Percentiles rank a stretch among this genome's conserved stretches.
These are phyloP conservation scores for Hypholoma fasciculare DNA, from an alignment of 768 basidiomycete species.

Conservation along the genomic window DNA sequence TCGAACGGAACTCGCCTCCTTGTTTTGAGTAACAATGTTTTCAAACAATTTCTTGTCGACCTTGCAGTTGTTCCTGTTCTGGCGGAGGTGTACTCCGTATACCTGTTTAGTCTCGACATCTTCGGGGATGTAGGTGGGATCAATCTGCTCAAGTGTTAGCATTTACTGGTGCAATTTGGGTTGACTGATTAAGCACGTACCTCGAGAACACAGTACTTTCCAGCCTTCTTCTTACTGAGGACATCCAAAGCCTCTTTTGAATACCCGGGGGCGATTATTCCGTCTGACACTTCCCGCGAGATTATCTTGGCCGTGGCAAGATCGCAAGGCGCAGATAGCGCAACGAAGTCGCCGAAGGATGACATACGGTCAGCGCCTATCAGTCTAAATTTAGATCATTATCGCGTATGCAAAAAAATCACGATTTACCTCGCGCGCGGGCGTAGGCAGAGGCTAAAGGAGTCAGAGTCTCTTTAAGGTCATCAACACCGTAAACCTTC, in stretches of 20 bases:
- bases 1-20: constrained; percentile 53
- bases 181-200: constrained; percentile 38
- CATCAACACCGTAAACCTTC: constrained; percentile 95
- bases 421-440: constrained; percentile 75
- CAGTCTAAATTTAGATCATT: neutral
- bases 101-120: constrained; percentile 92
- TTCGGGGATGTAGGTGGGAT: constrained; percentile 78
- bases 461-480: constrained; percentile 87
- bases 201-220: constrained; percentile 97
- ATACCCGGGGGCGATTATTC: constrained; percentile 96
- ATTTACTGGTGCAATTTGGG: neutral
- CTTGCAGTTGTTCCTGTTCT: constrained; percentile 87
- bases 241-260: constrained; percentile 85
- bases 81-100: constrained; percentile 88
- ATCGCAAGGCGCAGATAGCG: constrained; percentile 90
- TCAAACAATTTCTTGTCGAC: constrained; percentile 79
- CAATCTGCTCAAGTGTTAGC: constrained; percentile 58
- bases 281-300: constrained; percentile 98
- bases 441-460: constrained; percentile 93
- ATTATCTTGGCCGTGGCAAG: constrained; percentile 94
- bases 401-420: constrained; percentile 13
- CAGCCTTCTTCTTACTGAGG: constrained; percentile 93
- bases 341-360: constrained; percentile 98
- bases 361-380: constrained; percentile 98
- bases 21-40: constrained; percentile 89